A percentile compares a stretch with the other conserved stretches of the same genome.
Conservation (phyloP, 495 filamentous ascomycete species). For the Aspergillus nidulans region DNA sequence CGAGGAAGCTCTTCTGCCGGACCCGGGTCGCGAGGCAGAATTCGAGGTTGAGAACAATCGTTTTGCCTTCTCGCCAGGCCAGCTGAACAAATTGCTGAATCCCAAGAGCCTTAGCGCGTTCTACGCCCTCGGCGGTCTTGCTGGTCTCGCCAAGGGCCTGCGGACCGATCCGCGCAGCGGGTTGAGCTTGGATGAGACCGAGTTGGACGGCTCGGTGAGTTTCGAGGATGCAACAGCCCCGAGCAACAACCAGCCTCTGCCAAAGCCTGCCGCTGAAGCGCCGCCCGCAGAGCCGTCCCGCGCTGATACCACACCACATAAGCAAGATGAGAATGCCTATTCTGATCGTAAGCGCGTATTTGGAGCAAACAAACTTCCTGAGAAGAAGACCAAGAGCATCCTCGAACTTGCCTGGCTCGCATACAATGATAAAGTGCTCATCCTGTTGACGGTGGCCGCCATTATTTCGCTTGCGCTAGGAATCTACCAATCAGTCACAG, state of each 20-base stretch:
- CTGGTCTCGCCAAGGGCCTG: conserved; percentile 72
- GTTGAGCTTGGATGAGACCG: conserved; percentile 69
- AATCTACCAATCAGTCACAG: conserved; percentile 58
- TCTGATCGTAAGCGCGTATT: conserved; percentile 65
- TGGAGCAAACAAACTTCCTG: conserved; percentile 64
- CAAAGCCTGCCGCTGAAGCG: conserved; percentile 27
- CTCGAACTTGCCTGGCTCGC: conserved; percentile 75
- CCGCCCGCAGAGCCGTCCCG: conserved; percentile 26
- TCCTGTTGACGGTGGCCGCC: conserved; percentile 74
- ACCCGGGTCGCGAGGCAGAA: conserved; percentile 66
- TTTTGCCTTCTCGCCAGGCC: conserved; percentile 79
- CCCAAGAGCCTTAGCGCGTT: conserved; percentile 79
- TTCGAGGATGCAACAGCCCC: conserved; percentile 61
- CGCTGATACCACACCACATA: conserved; percentile 19
- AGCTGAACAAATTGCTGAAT: conserved; percentile 72
- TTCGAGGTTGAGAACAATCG: conserved; percentile 72
- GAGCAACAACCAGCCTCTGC: conserved; percentile 20
- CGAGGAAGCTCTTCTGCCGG: conserved; percentile 61
- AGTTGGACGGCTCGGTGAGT: conserved; percentile 56
- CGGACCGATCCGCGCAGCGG: conserved; percentile 64
- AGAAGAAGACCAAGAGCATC: conserved; percentile 67
- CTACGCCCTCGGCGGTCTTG: conserved; percentile 70
- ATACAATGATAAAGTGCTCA: conserved; percentile 78
- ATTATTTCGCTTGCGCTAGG: conserved; percentile 80
- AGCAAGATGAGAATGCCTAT: conserved; percentile 39